Evolutionary conservation across 2,329 filamentous ascomycete genomes (phyloP).

Genomic region (Trichoderma koningii): DNA sequence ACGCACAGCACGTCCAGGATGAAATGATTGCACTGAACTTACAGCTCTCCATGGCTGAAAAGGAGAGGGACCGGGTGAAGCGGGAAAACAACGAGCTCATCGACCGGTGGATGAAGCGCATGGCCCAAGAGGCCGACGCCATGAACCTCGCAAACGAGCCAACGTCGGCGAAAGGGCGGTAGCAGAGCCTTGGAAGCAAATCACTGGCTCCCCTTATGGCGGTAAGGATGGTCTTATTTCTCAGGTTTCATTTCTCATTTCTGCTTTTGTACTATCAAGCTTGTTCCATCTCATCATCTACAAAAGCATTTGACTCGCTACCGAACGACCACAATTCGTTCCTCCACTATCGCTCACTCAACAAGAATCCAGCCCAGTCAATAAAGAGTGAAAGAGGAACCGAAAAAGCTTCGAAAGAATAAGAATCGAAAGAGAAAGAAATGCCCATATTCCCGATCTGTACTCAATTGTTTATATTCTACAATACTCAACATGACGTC

Average conservation of each 20-base stretch:
- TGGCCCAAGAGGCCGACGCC: constrained; percentile 80
- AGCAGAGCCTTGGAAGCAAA: neutral
- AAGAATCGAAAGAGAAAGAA: neutral
- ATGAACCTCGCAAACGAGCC: constrained; percentile 73
- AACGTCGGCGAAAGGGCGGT: constrained; percentile 38
- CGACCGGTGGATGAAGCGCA: constrained; percentile 86
- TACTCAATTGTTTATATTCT: constrained; percentile 24
- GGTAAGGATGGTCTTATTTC: constrained; percentile 19
- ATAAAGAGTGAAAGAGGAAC: neutral
- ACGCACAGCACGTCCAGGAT: constrained; percentile 74
- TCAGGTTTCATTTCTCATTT: constrained; percentile 3
- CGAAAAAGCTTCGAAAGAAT: neutral
- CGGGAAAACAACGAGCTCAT: constrained; percentile 87
- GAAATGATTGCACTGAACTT: constrained; percentile 87
- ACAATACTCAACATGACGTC: constrained; percentile 26
- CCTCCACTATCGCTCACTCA: constrained; percentile 19
- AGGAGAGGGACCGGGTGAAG: constrained; percentile 70
- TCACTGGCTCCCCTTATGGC: neutral
- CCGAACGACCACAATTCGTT: constrained; percentile 13
- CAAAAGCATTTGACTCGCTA: constrained; percentile 14
- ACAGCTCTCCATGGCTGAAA: constrained; percentile 83
- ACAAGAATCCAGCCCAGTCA: neutral
- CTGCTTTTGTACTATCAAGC: constrained; percentile 10
- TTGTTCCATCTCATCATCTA: constrained; percentile 12
- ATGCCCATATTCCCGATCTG: constrained; percentile 23